Evolutionary conservation across 2,329 filamentous ascomycete species (phyloP).

Genomic region (Nannizziopsis barbatae): DNA sequence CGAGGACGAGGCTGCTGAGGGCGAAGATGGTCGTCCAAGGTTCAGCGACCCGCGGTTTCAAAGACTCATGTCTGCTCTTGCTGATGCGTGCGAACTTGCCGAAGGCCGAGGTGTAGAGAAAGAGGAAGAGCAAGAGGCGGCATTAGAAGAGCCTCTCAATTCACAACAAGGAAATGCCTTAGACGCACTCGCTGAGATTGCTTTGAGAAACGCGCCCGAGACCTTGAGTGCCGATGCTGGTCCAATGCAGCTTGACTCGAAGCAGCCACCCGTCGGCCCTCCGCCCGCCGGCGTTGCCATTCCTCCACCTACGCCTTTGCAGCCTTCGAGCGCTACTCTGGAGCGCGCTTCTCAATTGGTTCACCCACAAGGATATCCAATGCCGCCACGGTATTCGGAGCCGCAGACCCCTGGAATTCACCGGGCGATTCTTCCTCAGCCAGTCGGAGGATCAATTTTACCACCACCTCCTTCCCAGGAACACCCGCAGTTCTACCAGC

Average conservation of each 20-base stretch:
- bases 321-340: not conserved
- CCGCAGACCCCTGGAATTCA: conserved; percentile 27
- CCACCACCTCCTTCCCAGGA: conserved; percentile 18
- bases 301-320: conserved; percentile 5
- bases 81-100: conserved; percentile 20
- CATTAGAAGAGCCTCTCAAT: conserved; percentile 10
- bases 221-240: conserved; percentile 1
- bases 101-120: conserved; percentile 20
- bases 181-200: conserved; percentile 27
- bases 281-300: not conserved
- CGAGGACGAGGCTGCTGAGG: conserved; percentile 2
- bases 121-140: conserved; percentile 21
- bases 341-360: conserved; percentile 15
- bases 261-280: not conserved
- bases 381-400: conserved; percentile 30
- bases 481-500: conserved; percentile 13
- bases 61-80: conserved; percentile 16
- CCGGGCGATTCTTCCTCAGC: conserved; percentile 26
- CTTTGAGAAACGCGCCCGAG: conserved; percentile 4
- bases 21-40: not conserved
- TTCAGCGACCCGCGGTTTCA: conserved; percentile 11
- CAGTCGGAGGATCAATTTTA: conserved; percentile 23
- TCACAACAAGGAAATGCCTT: conserved; percentile 20
- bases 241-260: conserved; percentile 1
- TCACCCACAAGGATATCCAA: conserved; percentile 5